phyloP scores from a whole-genome alignment of 2,329 filamentous ascomycete species.

The Microsporum audouinii region DNA sequence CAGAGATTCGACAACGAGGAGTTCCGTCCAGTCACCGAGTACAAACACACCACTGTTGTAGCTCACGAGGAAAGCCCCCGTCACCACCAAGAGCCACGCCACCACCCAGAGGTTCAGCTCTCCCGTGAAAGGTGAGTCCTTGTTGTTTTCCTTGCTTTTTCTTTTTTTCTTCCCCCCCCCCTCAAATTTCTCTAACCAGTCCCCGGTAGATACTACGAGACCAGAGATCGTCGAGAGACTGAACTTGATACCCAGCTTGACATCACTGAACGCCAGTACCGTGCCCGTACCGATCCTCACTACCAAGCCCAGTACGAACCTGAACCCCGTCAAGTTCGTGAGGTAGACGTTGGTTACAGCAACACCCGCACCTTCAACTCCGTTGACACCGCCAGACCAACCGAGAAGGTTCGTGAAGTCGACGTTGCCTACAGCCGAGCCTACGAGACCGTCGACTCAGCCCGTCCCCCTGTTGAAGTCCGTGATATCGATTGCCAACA shows the following conservation, averaged over 20 bases:
- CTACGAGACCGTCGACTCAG: slow-evolving; percentile 14
- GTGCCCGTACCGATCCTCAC: slow-evolving; percentile 47
- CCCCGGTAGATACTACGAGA: slow-evolving; percentile 13
- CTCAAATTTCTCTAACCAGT: not conserved
- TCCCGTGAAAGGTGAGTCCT: slow-evolving; percentile 41
- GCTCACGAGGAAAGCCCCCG: slow-evolving; percentile 28
- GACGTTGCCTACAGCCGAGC: slow-evolving; percentile 21
- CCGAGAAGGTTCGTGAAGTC: slow-evolving; percentile 16
- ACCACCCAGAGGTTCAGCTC: slow-evolving; percentile 40
- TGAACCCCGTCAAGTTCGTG: slow-evolving; percentile 27
- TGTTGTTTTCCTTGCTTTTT: not conserved
- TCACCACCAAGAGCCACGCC: slow-evolving; percentile 19
- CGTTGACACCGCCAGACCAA: slow-evolving; percentile 6
- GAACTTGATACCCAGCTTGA: slow-evolving; percentile 40
- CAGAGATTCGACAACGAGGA: slow-evolving; percentile 2
- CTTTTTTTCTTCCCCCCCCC: slow-evolving; percentile 8
- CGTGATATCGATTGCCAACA: slow-evolving; percentile 17
- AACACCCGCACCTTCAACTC: slow-evolving; percentile 15
- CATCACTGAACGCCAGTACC: slow-evolving; percentile 51
- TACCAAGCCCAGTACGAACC: slow-evolving; percentile 36
- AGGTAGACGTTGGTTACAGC: slow-evolving; percentile 21
- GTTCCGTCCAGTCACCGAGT: slow-evolving; percentile 6
- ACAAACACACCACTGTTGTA: slow-evolving; percentile 29
- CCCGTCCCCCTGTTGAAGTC: slow-evolving; percentile 8
- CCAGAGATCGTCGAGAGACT: slow-evolving; percentile 27